Percentiles rank a stretch among this genome's conserved stretches.
phyloP scores from a whole-genome alignment of 371 early-diverging fungal species.

The Mortierella sp. region DNA sequence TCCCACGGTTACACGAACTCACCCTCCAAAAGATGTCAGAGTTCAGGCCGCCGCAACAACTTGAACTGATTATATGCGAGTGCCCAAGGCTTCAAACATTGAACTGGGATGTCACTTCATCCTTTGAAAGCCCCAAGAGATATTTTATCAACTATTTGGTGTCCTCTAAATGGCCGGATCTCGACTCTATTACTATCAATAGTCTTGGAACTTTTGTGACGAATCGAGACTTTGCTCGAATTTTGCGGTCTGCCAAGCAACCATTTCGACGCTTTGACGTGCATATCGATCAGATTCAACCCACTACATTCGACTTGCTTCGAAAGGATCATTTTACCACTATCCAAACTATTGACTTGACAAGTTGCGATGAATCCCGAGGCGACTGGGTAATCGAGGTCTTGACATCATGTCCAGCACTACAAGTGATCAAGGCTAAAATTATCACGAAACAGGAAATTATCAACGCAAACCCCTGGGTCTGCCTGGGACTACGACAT shows the following conservation, averaged over 20 bases:
- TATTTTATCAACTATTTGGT: conserved; percentile 4
- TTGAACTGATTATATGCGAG: conserved; percentile 9
- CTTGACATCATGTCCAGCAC: conserved; percentile 11
- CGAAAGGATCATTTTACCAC: conserved; percentile 9
- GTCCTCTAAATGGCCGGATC: conserved; percentile 13
- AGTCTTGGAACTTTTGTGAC: not conserved
- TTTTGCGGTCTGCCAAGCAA: conserved; percentile 4
- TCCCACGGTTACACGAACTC: conserved; percentile 14
- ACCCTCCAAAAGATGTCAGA: not conserved
- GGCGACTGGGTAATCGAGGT: conserved; percentile 11
- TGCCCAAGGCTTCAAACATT: conserved; percentile 22
- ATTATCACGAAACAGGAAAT: conserved; percentile 7
- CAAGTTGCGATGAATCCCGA: not conserved
- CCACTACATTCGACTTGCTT: not conserved
- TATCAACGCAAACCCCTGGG: conserved; percentile 9
- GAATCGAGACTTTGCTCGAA: not conserved
- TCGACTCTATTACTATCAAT: conserved; percentile 14
- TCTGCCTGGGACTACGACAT: conserved; percentile 5
- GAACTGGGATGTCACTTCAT: not conserved
- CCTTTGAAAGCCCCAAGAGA: not conserved
- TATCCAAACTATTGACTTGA: conserved; percentile 13
- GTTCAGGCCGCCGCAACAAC: not conserved
- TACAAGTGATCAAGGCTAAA: conserved; percentile 6
- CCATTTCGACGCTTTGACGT: not conserved
- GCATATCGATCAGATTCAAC: not conserved